A percentile compares a stretch with the other conserved stretches of the same genome.
Conservation (phyloP, 768 basidiomycete species). For the Hericium rajendrae region DNA sequence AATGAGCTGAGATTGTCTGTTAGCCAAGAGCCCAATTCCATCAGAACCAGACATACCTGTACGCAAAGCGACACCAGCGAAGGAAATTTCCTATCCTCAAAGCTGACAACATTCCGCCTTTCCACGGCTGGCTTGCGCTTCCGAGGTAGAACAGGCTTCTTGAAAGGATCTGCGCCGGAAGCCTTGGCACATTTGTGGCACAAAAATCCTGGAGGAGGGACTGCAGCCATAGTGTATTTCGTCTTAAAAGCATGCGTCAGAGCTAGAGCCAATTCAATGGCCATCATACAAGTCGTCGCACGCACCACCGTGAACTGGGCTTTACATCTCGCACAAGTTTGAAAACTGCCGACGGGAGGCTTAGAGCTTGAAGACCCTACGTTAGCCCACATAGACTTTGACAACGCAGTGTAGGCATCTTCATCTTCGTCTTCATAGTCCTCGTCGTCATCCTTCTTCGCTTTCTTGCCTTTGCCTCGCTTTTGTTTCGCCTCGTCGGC, state of each 20-base stretch:
- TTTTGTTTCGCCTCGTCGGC: slow-evolving; percentile 30
- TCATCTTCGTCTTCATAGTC: slow-evolving; percentile 30
- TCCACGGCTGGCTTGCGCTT: slow-evolving; percentile 59
- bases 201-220: slow-evolving; percentile 64
- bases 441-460: slow-evolving; percentile 15
- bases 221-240: slow-evolving; percentile 73
- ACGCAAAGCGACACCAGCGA: slow-evolving; percentile 76
- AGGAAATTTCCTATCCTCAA: slow-evolving; percentile 62
- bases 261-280: neutral
- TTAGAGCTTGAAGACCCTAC: slow-evolving; percentile 28
- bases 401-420: slow-evolving; percentile 57
- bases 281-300: slow-evolving; percentile 5
- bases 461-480: slow-evolving; percentile 32
- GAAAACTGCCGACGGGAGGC: slow-evolving; percentile 71
- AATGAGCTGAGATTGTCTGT: slow-evolving; percentile 48
- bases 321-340: slow-evolving; percentile 70
- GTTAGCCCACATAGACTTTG: slow-evolving; percentile 36
- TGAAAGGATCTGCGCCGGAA: slow-evolving; percentile 77
- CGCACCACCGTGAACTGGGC: slow-evolving; percentile 84
- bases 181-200: slow-evolving; percentile 80
- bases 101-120: slow-evolving; percentile 55
- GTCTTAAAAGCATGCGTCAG: slow-evolving; percentile 40
- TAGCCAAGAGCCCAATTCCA: neutral
- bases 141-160: slow-evolving; percentile 53
- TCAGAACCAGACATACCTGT: slow-evolving; percentile 35